Conservation (phyloP, 2,329 filamentous ascomycete species). For the Exophiala sideris region DNA sequence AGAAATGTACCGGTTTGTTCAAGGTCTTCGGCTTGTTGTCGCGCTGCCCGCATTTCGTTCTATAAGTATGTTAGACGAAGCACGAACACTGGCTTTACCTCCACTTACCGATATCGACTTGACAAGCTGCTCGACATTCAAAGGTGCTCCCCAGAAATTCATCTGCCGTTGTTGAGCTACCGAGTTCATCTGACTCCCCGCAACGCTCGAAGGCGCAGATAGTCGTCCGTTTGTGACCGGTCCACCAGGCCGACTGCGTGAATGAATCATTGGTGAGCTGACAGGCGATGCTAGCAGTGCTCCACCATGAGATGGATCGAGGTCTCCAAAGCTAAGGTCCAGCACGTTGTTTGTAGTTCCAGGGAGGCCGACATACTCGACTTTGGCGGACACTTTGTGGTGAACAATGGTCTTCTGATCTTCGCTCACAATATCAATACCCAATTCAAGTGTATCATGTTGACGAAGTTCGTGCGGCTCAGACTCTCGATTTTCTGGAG, state of each 20-base stretch:
- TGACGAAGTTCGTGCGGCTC: constrained; percentile 91
- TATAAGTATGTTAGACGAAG: constrained; percentile 38
- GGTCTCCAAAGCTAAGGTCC: constrained; percentile 79
- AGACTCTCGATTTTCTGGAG: constrained; percentile 91
- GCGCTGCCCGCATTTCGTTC: constrained; percentile 87
- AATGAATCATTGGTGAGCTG: constrained; percentile 61
- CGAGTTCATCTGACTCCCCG: constrained; percentile 52
- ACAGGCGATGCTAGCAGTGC: constrained; percentile 67
- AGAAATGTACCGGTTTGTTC: constrained; percentile 79
- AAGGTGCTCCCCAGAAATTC: constrained; percentile 81
- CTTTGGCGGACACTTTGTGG: constrained; percentile 94
- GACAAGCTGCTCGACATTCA: constrained; percentile 91
- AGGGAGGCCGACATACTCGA: constrained; percentile 88
- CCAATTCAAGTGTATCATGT: constrained; percentile 86
- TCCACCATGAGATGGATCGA: constrained; percentile 73
- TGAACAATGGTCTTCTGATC: constrained; percentile 98
- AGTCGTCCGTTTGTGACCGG: constrained; percentile 65
- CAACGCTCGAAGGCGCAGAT: constrained; percentile 55
- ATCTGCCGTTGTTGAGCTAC: constrained; percentile 70
- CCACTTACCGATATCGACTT: constrained; percentile 74
- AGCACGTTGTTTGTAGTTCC: constrained; percentile 70
- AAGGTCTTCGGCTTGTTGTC: constrained; percentile 82
- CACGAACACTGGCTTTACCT: neutral
- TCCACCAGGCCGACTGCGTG: constrained; percentile 67
- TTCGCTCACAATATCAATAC: constrained; percentile 97